These are phyloP conservation scores for Dissoconium aciculare DNA, from an alignment of 2,329 filamentous ascomycete species.

Conservation along the genomic window DNA sequence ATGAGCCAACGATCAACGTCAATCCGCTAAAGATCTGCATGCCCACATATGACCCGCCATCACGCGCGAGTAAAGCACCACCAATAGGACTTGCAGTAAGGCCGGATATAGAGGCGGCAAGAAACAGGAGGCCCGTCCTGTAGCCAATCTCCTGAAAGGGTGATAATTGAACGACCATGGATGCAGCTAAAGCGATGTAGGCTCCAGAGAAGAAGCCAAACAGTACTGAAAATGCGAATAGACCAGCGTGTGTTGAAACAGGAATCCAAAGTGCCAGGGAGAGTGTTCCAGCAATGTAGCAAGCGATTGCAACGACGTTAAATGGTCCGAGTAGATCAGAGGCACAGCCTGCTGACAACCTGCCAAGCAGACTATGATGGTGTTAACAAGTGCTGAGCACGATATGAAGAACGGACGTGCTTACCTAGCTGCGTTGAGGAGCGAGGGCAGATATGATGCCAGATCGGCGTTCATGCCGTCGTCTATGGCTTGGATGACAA, in stretches of 20 bases:
- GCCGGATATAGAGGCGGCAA: constrained; percentile 46
- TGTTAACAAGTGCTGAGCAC: no score
- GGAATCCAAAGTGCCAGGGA: constrained; percentile 43
- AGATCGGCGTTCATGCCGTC: constrained; percentile 36
- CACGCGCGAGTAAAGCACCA: constrained; percentile 35
- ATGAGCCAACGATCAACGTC: not conserved
- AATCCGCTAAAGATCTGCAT: not conserved
- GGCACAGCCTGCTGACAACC: constrained; percentile 39
- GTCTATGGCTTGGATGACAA: constrained; percentile 31
- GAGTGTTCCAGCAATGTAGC: constrained; percentile 31
- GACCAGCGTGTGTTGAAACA: constrained; percentile 36
- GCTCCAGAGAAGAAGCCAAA: constrained; percentile 57
- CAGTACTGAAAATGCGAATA: constrained; percentile 49
- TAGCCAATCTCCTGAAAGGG: constrained; percentile 53
- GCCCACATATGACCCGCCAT: not conserved
- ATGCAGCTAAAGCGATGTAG: constrained; percentile 48
- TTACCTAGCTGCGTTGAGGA: constrained; percentile 4
- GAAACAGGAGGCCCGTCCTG: constrained; percentile 49
- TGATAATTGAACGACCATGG: constrained; percentile 54
- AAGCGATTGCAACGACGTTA: constrained; percentile 40
- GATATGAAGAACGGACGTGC: no score
- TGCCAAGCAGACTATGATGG: constrained; percentile 42
- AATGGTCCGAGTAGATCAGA: constrained; percentile 41
- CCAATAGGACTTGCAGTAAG: constrained; percentile 38
- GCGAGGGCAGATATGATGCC: constrained; percentile 20